Percentiles rank a stretch among this genome's conserved stretches.
These are phyloP conservation scores for Ustilaginoidea virens DNA, from an alignment of 2,329 filamentous ascomycete species.

Conservation along the genomic window DNA sequence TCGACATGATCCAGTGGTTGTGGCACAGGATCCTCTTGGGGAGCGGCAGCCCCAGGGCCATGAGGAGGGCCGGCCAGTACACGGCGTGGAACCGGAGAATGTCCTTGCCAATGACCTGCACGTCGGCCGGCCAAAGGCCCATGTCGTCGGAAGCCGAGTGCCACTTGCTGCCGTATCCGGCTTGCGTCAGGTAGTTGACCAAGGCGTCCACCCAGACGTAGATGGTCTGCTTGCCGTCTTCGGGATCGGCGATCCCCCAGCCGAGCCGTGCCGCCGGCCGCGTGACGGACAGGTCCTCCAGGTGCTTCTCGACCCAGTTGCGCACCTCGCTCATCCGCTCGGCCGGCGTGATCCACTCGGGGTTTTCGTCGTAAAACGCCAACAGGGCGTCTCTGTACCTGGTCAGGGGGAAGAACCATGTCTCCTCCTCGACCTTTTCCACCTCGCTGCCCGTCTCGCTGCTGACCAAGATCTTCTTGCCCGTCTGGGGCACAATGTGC, in stretches of 20 bases:
- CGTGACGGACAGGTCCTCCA: constrained; percentile 82
- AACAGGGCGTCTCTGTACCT: constrained; percentile 66
- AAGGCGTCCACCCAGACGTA: constrained; percentile 98
- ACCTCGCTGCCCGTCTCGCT: constrained; percentile 83
- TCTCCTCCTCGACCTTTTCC: constrained; percentile 84
- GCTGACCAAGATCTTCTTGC: constrained; percentile 67
- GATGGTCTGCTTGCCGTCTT: constrained; percentile 73
- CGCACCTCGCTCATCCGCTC: constrained; percentile 66
- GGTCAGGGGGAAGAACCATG: constrained; percentile 89
- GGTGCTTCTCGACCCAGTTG: constrained; percentile 56
- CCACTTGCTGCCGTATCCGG: constrained; percentile 54
- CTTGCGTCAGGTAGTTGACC: constrained; percentile 80
- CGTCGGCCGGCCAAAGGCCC: constrained; percentile 75
- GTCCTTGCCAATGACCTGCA: constrained; percentile 92
- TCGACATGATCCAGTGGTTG: constrained; percentile 87
- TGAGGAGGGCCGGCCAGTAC: constrained; percentile 93
- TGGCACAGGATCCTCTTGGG: constrained; percentile 75
- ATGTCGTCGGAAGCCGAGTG: constrained; percentile 44
- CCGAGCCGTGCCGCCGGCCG: constrained; percentile 60
- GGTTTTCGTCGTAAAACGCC: constrained; percentile 64
- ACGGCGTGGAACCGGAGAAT: constrained; percentile 93
- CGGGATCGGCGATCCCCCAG: constrained; percentile 85
- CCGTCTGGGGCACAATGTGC: constrained; percentile 63
- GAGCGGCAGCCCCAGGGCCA: constrained; percentile 68
- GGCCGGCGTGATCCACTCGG: constrained; percentile 58